Conservation (phyloP, 2,329 filamentous ascomycete genomes). For the Fusarium tricinctum region DNA sequence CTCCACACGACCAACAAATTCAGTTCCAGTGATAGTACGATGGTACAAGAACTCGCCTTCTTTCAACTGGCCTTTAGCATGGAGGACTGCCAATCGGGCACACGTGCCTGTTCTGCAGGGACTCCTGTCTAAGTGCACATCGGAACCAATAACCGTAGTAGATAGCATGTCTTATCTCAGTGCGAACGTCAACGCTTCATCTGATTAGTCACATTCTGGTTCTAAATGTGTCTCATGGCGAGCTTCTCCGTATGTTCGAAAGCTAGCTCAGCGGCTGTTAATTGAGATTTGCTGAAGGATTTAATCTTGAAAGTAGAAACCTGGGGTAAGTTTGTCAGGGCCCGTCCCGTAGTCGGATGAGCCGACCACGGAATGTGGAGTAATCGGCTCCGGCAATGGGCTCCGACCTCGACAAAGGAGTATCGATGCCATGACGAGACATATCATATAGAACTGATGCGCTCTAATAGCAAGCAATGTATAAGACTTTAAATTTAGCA, state of each 20-base stretch:
- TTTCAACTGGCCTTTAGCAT: slow-evolving; percentile 19
- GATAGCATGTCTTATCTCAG: neutral
- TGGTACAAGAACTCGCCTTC: too few species aligned
- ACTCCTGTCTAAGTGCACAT: neutral
- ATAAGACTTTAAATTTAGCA: too few species aligned
- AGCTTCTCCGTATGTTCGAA: neutral
- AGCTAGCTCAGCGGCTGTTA: neutral
- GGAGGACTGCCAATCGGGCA: too few species aligned
- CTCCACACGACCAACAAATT: too few species aligned
- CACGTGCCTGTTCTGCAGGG: too few species aligned
- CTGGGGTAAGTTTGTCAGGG: neutral
- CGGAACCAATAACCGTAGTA: slow-evolving; percentile 4
- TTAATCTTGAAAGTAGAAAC: too few species aligned
- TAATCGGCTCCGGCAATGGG: neutral
- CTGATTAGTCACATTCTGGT: neutral
- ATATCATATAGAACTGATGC: neutral
- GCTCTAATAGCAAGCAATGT: too few species aligned
- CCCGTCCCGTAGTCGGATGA: neutral
- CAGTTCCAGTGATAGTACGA: too few species aligned
- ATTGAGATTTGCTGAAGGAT: neutral
- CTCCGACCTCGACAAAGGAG: neutral
- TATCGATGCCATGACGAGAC: neutral
- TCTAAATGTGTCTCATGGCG: neutral
- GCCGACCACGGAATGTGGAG: neutral
- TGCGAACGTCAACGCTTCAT: neutral